Conservation (phyloP, 345 rosid genomes). For the Iberis pinnata region DNA sequence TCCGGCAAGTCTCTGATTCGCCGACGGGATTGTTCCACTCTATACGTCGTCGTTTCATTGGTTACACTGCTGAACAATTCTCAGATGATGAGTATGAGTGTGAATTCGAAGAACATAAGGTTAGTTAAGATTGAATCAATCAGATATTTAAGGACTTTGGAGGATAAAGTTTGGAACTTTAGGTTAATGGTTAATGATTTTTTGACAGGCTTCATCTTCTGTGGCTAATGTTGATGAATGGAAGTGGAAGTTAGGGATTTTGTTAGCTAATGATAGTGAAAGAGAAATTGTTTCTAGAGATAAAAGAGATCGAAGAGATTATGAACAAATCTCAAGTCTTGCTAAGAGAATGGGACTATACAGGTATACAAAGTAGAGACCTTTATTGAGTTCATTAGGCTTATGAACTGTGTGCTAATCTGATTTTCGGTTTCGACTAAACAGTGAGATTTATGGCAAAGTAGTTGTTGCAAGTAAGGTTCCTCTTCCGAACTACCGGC, state of each 20-base stretch:
- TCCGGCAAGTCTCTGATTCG: conserved; percentile 23
- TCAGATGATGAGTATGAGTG: conserved; percentile 90
- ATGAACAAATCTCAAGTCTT: conserved; percentile 81
- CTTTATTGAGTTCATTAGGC: too few species aligned
- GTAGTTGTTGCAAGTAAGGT: conserved; percentile 93
- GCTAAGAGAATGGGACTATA: conserved; percentile 90
- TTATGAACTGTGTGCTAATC: neutral
- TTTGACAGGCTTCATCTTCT: conserved; percentile 93
- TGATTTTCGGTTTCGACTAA: neutral
- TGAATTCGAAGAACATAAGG: conserved; percentile 80
- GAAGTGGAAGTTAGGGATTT: conserved; percentile 92
- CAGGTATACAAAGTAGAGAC: conserved; percentile 32
- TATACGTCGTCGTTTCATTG: conserved; percentile 35
- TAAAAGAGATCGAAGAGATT: conserved; percentile 90
- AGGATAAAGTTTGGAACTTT: conserved; percentile 4
- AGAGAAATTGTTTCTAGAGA: conserved; percentile 85
- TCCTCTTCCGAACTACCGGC: conserved; percentile 94
- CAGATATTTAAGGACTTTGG: neutral
- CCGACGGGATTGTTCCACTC: neutral
- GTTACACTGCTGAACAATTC: conserved; percentile 73
- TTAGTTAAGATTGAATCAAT: conserved; percentile 14
- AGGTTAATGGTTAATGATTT: too few species aligned
- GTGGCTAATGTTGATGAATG: conserved; percentile 92
- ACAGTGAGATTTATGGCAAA: conserved; percentile 83
- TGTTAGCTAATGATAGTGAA: conserved; percentile 64